These are phyloP conservation scores for Tilletia indica DNA, from an alignment of 1,284 basidiomycete genomes.

Conservation along the genomic window DNA sequence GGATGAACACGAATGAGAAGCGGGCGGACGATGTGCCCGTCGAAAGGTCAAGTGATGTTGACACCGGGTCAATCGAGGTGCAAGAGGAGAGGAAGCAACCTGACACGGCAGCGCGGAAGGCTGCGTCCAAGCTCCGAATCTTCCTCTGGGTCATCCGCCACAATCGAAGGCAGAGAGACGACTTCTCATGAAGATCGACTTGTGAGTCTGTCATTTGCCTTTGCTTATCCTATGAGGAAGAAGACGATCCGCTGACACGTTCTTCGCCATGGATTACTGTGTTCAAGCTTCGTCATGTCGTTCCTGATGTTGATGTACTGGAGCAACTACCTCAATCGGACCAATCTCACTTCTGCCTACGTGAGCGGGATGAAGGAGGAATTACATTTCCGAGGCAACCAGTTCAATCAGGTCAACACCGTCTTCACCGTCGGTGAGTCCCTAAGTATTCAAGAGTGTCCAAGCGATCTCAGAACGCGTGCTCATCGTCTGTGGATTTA, in stretches of 20 bases:
- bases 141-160: neutral
- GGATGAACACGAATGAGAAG: too few relatives aligned
- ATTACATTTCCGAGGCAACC: conserved; percentile 68
- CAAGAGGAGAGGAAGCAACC: too few relatives aligned
- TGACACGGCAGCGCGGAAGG: too few relatives aligned
- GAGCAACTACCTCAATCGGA: conserved; percentile 3
- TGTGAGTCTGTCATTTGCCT: neutral
- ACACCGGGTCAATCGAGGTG: too few relatives aligned
- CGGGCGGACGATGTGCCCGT: too few relatives aligned
- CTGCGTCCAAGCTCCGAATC: neutral
- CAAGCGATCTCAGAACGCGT: too few relatives aligned
- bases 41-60: too few relatives aligned
- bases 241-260: neutral
- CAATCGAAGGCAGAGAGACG: neutral
- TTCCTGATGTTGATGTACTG: conserved; percentile 35
- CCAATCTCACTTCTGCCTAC: conserved; percentile 56
- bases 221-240: too few relatives aligned
- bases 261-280: too few relatives aligned
- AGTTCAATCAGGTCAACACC: conserved; percentile 65
- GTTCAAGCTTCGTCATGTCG: conserved; percentile 32
- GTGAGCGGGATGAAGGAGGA: conserved; percentile 81
- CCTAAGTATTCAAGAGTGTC: conserved; percentile 42
- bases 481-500: too few relatives aligned
- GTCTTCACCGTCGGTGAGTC: conserved; percentile 49
- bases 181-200: conserved; percentile 3